These are phyloP conservation scores for Trichoderma sp. DNA, from an alignment of 2,329 filamentous ascomycete genomes.

Conservation along the genomic window DNA sequence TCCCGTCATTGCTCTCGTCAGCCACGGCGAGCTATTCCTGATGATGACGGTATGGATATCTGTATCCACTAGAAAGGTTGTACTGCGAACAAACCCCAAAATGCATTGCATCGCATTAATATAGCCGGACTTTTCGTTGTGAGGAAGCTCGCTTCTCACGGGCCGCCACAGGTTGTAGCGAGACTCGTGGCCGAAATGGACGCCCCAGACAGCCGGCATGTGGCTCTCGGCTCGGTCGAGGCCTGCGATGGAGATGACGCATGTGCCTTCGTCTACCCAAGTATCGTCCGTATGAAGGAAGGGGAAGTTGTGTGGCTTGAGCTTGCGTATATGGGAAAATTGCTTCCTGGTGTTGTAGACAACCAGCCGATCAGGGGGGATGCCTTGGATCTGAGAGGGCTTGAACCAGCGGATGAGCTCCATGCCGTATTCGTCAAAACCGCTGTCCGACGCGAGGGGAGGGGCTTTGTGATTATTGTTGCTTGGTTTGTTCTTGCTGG, in stretches of 20 bases:
- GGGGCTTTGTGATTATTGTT: neutral
- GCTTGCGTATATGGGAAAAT: neutral
- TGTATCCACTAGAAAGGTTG: neutral
- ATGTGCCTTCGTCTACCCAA: neutral
- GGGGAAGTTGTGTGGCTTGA: neutral
- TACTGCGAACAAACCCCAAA: neutral
- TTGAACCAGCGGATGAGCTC: neutral
- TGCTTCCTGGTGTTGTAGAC: neutral
- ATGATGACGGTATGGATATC: neutral
- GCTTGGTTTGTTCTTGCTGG: neutral
- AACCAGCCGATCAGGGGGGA: neutral
- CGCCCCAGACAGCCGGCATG: neutral
- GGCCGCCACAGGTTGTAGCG: neutral
- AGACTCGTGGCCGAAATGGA: neutral
- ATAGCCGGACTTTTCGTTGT: neutral
- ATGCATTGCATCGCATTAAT: neutral
- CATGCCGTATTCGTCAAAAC: neutral
- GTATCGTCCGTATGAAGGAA: neutral
- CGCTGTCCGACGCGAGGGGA: neutral
- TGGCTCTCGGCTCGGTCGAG: neutral
- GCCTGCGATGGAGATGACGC: neutral
- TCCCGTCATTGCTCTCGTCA: neutral
- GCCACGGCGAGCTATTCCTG: neutral
- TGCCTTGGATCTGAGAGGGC: neutral
- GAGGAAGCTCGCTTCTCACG: neutral